Percentiles rank a stretch among this genome's conserved stretches.
Evolutionary conservation across 306 rosid species (phyloP).

Genomic region (Amphicarpaea edgeworthii): DNA sequence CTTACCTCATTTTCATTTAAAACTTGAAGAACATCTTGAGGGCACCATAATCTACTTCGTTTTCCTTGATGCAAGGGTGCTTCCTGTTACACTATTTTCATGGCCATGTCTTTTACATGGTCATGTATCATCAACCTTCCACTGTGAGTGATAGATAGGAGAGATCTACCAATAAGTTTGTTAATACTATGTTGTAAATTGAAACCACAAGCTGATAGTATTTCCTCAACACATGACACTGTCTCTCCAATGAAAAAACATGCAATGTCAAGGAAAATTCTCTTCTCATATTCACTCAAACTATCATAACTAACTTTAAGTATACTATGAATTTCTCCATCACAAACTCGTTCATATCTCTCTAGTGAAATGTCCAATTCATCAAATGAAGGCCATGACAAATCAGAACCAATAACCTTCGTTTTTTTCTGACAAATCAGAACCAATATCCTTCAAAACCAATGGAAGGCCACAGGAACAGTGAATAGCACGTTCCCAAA

Average conservation of each 20-base stretch:
- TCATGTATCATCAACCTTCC: conserved; percentile 26
- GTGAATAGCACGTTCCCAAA: not conserved
- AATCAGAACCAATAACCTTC: conserved; percentile 6
- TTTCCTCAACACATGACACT: conserved; percentile 16
- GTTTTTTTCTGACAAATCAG: conserved; percentile 20
- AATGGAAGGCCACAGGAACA: conserved; percentile 27
- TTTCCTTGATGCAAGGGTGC: conserved; percentile 27
- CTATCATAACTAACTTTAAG: conserved; percentile 30
- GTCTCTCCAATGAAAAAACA: conserved; percentile 1
- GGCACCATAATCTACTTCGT: conserved; percentile 16
- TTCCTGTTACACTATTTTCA: conserved; percentile 32
- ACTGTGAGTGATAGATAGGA: not conserved
- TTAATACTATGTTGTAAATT: conserved; percentile 15
- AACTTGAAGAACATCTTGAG: conserved; percentile 26
- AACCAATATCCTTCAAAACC: conserved; percentile 10
- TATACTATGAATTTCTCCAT: not conserved
- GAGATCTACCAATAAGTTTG: conserved; percentile 2
- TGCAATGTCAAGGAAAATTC: too few relatives aligned
- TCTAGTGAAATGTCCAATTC: conserved; percentile 28
- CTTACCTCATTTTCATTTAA: conserved; percentile 18
- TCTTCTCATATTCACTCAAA: not conserved
- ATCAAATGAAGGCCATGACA: not conserved
- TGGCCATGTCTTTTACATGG: conserved; percentile 26
- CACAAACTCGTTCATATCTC: conserved; percentile 4
- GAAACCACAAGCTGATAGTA: conserved; percentile 25